phyloP scores from a whole-genome alignment of 257 asterid species.

The Leptodermis oblonga region DNA sequence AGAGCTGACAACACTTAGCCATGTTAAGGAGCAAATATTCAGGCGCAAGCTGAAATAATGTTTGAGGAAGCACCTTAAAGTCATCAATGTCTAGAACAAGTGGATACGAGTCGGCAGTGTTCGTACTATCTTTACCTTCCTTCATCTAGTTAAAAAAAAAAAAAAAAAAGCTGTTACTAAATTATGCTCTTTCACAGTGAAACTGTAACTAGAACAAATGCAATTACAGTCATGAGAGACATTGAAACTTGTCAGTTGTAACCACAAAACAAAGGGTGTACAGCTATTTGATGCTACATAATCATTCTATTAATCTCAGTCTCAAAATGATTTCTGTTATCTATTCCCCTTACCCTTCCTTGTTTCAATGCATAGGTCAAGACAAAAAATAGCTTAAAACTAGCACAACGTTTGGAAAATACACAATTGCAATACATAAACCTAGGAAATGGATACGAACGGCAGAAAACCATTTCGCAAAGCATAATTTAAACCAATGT shows the following conservation, averaged over 20 bases:
- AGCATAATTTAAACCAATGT: not conserved
- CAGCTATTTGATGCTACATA: not conserved
- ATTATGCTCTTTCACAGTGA: not conserved
- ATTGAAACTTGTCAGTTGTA: not conserved
- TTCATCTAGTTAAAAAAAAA: conserved; percentile 60
- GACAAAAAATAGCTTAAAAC: not conserved
- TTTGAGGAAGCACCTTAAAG: conserved; percentile 63
- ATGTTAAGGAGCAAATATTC: conserved; percentile 8
- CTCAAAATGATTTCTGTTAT: not conserved
- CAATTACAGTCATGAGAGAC: not conserved
- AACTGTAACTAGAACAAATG: not conserved
- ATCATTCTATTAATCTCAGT: not conserved
- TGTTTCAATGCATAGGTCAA: not conserved
- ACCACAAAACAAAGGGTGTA: not conserved
- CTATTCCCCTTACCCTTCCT: not conserved
- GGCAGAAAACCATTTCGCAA: not conserved
- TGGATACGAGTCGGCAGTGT: conserved; percentile 44
- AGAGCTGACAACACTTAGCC: conserved; percentile 20
- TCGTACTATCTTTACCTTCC: conserved; percentile 56
- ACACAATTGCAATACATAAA: not conserved
- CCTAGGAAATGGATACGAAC: not conserved
- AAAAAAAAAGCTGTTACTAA: not conserved
- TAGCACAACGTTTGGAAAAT: not conserved
- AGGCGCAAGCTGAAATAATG: conserved; percentile 7
- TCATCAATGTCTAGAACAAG: conserved; percentile 89